phyloP scores from a whole-genome alignment of 768 basidiomycete species.

The Trametes cubensis region DNA sequence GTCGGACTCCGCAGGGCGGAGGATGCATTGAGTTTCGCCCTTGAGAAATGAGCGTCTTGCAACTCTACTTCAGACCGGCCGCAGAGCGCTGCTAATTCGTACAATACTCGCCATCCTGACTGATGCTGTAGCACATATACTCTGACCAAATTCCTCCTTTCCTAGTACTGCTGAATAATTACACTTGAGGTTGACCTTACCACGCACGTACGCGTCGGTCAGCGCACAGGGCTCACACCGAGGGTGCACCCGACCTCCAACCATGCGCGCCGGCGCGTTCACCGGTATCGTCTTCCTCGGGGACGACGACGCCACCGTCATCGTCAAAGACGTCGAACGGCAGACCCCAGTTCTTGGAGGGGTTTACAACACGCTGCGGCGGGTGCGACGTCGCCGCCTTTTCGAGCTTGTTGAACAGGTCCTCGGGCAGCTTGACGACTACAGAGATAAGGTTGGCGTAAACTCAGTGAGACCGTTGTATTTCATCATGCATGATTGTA shows the following conservation, averaged over 20 bases:
- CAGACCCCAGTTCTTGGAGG: constrained; percentile 62
- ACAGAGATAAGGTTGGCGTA: not conserved
- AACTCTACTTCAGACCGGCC: too few species aligned
- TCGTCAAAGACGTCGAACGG: constrained; percentile 65
- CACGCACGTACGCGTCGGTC: not conserved
- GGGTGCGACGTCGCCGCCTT: constrained; percentile 54
- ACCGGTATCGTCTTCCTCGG: constrained; percentile 7
- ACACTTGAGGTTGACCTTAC: too few species aligned
- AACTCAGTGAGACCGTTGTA: not conserved
- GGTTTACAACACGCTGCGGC: constrained; percentile 59
- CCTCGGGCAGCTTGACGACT: constrained; percentile 41
- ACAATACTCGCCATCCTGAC: too few species aligned
- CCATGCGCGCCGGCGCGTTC: constrained; percentile 4
- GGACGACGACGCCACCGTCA: constrained; percentile 28
- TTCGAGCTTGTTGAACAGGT: constrained; percentile 49
- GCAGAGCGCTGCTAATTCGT: too few species aligned
- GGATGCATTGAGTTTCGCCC: too few species aligned
- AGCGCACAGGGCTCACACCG: not conserved
- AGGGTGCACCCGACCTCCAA: constrained; percentile 1
- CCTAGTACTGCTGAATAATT: too few species aligned
- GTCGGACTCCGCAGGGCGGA: not conserved
- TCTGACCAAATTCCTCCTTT: too few species aligned
- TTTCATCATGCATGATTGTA: not conserved
- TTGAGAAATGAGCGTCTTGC: too few species aligned
- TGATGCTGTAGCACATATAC: too few species aligned